Conservation (phyloP, 1,284 basidiomycete genomes). For the Moesziomyces antarcticus region DNA sequence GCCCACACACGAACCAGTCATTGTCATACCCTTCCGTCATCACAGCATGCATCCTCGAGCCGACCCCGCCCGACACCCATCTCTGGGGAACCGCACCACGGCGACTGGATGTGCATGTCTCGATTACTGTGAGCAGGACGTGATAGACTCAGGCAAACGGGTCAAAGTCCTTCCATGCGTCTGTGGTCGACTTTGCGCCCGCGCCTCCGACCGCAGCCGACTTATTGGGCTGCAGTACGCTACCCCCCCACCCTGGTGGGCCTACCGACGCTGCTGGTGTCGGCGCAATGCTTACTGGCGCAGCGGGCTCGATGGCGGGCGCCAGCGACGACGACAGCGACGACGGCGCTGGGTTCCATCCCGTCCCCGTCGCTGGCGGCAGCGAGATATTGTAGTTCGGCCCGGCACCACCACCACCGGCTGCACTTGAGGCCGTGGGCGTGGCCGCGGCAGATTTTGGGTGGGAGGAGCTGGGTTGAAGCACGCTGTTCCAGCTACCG, state of each 20-base stretch:
- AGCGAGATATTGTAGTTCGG: slow-evolving; percentile 61
- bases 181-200: neutral
- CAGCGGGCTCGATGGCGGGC: slow-evolving; percentile 13
- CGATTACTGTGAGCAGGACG: too few relatives aligned
- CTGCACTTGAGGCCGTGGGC: neutral
- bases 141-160: slow-evolving; percentile 27
- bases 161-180: slow-evolving; percentile 58
- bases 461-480: slow-evolving; percentile 29
- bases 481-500: slow-evolving; percentile 28
- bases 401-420: slow-evolving; percentile 6
- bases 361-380: slow-evolving; percentile 32
- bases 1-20: neutral
- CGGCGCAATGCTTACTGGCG: neutral
- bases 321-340: slow-evolving; percentile 6
- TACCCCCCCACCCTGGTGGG: slow-evolving; percentile 36
- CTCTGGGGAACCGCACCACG: too few relatives aligned
- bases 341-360: slow-evolving; percentile 5
- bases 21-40: neutral
- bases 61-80: too few relatives aligned
- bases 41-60: too few relatives aligned
- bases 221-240: slow-evolving; percentile 46
- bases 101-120: too few relatives aligned
- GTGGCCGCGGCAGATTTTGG: neutral
- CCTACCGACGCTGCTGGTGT: slow-evolving; percentile 8
- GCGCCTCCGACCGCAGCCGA: neutral